Percentiles rank a stretch among this genome's conserved stretches.
Evolutionary conservation across 2,329 filamentous ascomycete genomes (phyloP).

Genomic region (Neonectria neomacrospora): DNA sequence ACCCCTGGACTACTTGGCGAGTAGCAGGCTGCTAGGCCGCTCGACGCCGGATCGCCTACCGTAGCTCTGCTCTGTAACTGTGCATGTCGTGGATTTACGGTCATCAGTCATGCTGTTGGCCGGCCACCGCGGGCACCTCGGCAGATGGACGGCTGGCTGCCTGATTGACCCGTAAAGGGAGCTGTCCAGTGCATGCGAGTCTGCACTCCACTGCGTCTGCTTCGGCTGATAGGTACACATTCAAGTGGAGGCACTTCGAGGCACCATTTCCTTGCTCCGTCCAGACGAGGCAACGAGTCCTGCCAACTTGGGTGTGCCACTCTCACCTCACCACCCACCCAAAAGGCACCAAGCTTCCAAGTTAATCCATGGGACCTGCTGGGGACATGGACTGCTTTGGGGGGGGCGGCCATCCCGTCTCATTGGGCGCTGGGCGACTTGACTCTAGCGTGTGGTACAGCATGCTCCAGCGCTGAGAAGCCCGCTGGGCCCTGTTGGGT

Average conservation of each 20-base stretch:
- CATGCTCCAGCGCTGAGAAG: constrained; percentile 16
- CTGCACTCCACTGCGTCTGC: background rate
- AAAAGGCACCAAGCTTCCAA: background rate
- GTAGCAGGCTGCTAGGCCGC: background rate
- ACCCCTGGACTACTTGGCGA: background rate
- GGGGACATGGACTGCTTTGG: background rate
- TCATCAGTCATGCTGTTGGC: constrained; percentile 20
- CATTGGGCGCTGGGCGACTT: constrained; percentile 5
- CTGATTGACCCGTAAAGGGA: background rate
- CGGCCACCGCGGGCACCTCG: constrained; percentile 18
- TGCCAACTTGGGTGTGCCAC: constrained; percentile 5
- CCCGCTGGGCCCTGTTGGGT: constrained; percentile 16
- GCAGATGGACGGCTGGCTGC: constrained; percentile 8
- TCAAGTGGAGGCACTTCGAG: background rate
- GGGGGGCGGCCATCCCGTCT: background rate
- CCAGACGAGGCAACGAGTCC: constrained; percentile 1
- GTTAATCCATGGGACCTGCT: background rate
- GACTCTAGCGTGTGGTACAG: constrained; percentile 12
- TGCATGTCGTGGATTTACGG: constrained; percentile 17
- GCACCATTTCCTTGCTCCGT: background rate
- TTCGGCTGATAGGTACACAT: background rate
- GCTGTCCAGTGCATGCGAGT: background rate
- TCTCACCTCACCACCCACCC: constrained; percentile 9
- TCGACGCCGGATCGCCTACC: constrained; percentile 4
- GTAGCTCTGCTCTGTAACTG: constrained; percentile 16